Conservation (phyloP, 1,284 basidiomycete genomes). For the Trametes pubescens region DNA sequence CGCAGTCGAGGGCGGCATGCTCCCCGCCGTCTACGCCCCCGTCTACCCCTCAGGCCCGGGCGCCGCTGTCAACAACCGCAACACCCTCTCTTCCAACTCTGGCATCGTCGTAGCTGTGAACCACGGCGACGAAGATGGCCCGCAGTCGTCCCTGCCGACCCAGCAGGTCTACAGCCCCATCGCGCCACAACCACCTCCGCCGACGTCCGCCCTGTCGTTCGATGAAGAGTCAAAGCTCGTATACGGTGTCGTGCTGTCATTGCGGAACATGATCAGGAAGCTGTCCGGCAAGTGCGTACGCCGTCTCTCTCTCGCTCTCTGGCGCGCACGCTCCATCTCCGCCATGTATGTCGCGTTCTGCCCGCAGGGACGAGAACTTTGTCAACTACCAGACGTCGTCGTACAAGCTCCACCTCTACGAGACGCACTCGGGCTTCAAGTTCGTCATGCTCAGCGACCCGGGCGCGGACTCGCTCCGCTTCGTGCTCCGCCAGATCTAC, state of each 20-base stretch:
- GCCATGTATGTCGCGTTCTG: slow-evolving; percentile 4
- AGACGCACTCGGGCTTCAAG: slow-evolving; percentile 93
- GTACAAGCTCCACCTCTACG: slow-evolving; percentile 94
- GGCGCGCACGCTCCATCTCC: slow-evolving; percentile 3
- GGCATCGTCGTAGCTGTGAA: slow-evolving; percentile 75
- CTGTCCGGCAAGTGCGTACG: slow-evolving; percentile 78
- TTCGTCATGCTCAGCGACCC: slow-evolving; percentile 96
- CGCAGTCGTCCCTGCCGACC: slow-evolving; percentile 47
- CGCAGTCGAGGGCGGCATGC: slow-evolving; percentile 73
- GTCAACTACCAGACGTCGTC: slow-evolving; percentile 90
- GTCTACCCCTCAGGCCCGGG: slow-evolving; percentile 54
- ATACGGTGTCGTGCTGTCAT: slow-evolving; percentile 92
- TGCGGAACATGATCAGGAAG: slow-evolving; percentile 96
- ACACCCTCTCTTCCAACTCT: slow-evolving; percentile 65
- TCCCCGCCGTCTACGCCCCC: slow-evolving; percentile 77
- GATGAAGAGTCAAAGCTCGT: slow-evolving; percentile 99
- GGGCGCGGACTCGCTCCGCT: slow-evolving; percentile 81
- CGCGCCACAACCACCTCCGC: slow-evolving; percentile 37
- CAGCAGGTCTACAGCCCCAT: slow-evolving; percentile 46
- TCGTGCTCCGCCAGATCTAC: slow-evolving; percentile 89
- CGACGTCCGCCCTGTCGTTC: slow-evolving; percentile 76
- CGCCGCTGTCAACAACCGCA: slow-evolving; percentile 59
- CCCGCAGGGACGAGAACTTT: slow-evolving; percentile 85
- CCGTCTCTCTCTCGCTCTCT: slow-evolving; percentile 1
- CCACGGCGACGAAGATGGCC: slow-evolving; percentile 48